phyloP scores from a whole-genome alignment of 108 stramenopile genomes.

The Cyclotella choctawhatcheeana region DNA sequence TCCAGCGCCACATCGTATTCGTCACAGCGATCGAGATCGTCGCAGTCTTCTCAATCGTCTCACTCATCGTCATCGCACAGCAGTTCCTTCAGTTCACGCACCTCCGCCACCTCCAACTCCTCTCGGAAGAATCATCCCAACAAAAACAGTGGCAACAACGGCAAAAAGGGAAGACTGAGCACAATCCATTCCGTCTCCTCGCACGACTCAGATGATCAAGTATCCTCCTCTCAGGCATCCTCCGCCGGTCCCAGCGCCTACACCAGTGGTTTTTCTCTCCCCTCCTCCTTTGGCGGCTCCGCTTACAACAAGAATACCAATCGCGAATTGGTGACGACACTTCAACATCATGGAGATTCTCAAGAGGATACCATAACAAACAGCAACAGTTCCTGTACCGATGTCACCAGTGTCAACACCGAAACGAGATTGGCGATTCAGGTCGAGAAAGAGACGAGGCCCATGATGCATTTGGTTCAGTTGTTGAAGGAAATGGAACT shows the following conservation, averaged over 20 bases:
- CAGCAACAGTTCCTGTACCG: no score
- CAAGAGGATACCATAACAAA: no score
- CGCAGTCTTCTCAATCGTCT: no score
- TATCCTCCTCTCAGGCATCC: not conserved
- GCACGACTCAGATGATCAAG: not conserved
- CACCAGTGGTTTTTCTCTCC: not conserved
- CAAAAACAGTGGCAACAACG: not conserved
- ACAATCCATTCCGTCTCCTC: constrained; percentile 1
- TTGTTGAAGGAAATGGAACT: constrained; percentile 17
- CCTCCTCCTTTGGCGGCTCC: not conserved
- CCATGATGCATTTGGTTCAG: constrained; percentile 23
- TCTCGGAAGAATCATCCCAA: not conserved
- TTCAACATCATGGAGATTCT: no score
- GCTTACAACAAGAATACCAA: not conserved
- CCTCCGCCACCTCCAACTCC: not conserved
- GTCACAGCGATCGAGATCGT: no score
- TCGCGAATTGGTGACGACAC: no score
- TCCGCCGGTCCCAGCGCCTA: not conserved
- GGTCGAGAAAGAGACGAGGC: constrained; percentile 11
- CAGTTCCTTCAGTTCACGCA: no score
- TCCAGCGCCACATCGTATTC: no score
- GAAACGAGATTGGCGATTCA: constrained; percentile 14
- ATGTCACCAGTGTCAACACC: not conserved
- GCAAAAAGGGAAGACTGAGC: not conserved
- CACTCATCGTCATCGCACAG: not conserved